Conservation (phyloP, 2,329 filamentous ascomycete species). For the Capronia epimyces region DNA sequence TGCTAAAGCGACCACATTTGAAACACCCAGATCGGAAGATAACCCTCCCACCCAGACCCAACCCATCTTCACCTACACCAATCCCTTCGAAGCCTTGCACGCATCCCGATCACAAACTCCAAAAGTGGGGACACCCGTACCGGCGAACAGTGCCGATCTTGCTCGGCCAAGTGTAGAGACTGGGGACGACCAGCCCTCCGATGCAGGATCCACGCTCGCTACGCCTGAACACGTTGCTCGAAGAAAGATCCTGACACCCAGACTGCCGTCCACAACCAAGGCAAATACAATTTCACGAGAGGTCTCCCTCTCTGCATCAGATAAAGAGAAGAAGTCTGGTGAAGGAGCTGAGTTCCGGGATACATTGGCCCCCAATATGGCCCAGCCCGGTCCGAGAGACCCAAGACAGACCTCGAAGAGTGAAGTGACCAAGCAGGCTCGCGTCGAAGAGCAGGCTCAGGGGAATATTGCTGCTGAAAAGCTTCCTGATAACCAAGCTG, state of each 20-base stretch:
- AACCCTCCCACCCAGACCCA: conserved; percentile 36
- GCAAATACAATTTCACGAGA: conserved; percentile 18
- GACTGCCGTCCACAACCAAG: conserved; percentile 9
- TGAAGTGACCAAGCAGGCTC: neutral
- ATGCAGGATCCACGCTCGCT: conserved; percentile 3
- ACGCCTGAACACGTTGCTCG: conserved; percentile 10
- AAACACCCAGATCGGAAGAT: conserved; percentile 34
- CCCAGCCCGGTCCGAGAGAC: neutral
- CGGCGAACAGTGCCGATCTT: conserved; percentile 34
- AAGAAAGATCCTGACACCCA: conserved; percentile 21
- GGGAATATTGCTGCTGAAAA: conserved; percentile 1
- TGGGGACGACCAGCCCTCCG: conserved; percentile 5
- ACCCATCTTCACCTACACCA: conserved; percentile 63
- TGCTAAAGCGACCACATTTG: conserved; percentile 36
- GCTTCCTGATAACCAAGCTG: conserved; percentile 3
- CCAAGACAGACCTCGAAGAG: neutral
- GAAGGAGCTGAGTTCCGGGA: conserved; percentile 1
- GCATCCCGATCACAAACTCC: conserved; percentile 57
- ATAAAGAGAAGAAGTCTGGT: conserved; percentile 2
- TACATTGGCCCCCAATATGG: neutral
- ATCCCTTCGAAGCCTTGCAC: conserved; percentile 65
- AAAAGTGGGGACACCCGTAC: conserved; percentile 3
- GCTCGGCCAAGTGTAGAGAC: conserved; percentile 19
- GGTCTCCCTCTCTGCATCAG: conserved; percentile 11
- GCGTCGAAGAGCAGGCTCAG: neutral